Conservation (phyloP, 75 land plant species). For the Cryptomeria japonica region DNA sequence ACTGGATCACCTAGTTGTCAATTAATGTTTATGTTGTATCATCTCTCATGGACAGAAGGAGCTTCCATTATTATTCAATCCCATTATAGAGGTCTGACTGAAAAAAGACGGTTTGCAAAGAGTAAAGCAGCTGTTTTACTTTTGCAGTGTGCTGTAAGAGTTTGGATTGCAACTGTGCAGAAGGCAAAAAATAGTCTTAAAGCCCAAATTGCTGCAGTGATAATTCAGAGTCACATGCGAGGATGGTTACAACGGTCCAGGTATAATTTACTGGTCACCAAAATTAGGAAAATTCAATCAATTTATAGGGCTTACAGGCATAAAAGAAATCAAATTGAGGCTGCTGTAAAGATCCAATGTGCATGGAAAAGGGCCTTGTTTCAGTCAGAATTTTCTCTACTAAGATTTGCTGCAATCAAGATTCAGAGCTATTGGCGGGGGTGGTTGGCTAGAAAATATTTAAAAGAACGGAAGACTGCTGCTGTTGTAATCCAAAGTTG, state of each 20-base stretch:
- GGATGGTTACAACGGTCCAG: conserved; percentile 35
- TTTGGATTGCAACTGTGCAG: conserved; percentile 23
- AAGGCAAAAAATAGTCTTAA: background rate
- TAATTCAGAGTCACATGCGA: conserved; percentile 38
- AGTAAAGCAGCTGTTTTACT: conserved; percentile 23
- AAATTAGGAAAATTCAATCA: conserved; percentile 4
- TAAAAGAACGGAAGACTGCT: conserved; percentile 20
- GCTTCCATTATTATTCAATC: conserved; percentile 48
- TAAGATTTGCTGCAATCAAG: conserved; percentile 27
- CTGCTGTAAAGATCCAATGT: conserved; percentile 40
- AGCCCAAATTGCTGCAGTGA: conserved; percentile 18
- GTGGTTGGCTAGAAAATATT: conserved; percentile 27
- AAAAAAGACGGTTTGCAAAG: conserved; percentile 29
- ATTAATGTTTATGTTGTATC: background rate
- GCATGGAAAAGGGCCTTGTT: conserved; percentile 25
- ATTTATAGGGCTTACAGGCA: background rate
- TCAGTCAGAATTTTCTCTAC: background rate
- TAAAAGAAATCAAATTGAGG: conserved; percentile 8
- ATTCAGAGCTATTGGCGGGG: conserved; percentile 48
- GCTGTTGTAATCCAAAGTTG: conserved; percentile 43
- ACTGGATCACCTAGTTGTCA: background rate
- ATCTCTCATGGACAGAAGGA: conserved; percentile 5
- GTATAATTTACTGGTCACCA: background rate
- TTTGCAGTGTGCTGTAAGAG: conserved; percentile 28
- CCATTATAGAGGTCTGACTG: conserved; percentile 23